Percentiles rank a stretch among this genome's conserved stretches.
phyloP scores from a whole-genome alignment of 2,329 filamentous ascomycete genomes.

The Botrytis galanthina region DNA sequence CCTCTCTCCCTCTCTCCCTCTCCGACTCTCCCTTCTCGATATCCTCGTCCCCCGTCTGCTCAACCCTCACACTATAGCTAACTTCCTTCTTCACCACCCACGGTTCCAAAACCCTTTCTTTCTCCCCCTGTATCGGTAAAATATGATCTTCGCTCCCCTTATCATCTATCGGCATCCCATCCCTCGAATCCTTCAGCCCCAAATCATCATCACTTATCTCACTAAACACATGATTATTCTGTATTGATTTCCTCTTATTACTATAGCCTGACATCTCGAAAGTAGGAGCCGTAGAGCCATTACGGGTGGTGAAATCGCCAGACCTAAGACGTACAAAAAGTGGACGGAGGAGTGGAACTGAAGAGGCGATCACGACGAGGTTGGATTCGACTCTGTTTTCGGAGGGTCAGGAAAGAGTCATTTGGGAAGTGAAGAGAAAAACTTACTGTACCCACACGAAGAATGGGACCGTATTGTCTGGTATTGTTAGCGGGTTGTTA shows the following conservation, averaged over 20 bases:
- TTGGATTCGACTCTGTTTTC: slow-evolving; percentile 23
- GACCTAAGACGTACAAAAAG: slow-evolving; percentile 19
- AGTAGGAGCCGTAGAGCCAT: not conserved
- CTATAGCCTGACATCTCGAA: slow-evolving; percentile 1
- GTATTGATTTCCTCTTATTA: not conserved
- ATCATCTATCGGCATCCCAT: not conserved
- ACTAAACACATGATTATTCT: not conserved
- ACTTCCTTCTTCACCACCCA: not conserved
- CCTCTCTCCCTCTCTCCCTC: not conserved
- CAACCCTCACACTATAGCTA: not conserved
- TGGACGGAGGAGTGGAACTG: slow-evolving; percentile 26
- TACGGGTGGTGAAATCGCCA: not conserved
- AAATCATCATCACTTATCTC: not conserved
- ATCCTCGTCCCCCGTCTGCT: not conserved
- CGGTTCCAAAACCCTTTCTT: not conserved
- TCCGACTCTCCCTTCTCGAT: not conserved
- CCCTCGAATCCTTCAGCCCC: not conserved
- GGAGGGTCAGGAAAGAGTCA: slow-evolving; percentile 5
- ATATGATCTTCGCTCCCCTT: not conserved
- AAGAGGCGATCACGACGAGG: slow-evolving; percentile 27
- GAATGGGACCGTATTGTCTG: slow-evolving; percentile 21
- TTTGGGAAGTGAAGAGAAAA: not conserved
- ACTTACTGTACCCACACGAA: slow-evolving; percentile 26
- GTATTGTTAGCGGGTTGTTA: not conserved
- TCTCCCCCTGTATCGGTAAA: not conserved